phyloP scores from a whole-genome alignment of 345 rosid genomes.

The Brassica incana region DNA sequence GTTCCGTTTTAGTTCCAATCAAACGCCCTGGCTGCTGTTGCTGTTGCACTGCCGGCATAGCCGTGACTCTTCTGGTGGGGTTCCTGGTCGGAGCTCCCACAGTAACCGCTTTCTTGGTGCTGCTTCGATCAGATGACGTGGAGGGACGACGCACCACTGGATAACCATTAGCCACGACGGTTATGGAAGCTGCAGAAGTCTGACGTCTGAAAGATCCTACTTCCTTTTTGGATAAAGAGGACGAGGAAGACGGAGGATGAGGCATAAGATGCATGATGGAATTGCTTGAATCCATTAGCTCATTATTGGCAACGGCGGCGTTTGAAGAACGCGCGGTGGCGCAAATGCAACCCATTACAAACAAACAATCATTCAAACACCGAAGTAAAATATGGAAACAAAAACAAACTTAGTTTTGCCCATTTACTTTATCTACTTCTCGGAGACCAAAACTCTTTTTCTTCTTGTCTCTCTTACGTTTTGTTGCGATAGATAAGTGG shows the following conservation, averaged over 20 bases:
- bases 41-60: slow-evolving; percentile 22
- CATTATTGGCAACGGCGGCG: slow-evolving; percentile 31
- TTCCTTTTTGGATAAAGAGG: slow-evolving; percentile 30
- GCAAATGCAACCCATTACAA: slow-evolving; percentile 43
- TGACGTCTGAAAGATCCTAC: slow-evolving; percentile 21
- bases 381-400: not conserved
- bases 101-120: slow-evolving; percentile 1
- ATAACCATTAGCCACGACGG: slow-evolving; percentile 29
- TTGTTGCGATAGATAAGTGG: slow-evolving; percentile 14
- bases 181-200: slow-evolving; percentile 31
- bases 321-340: slow-evolving; percentile 38
- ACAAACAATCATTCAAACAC: slow-evolving; percentile 24
- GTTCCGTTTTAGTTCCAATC: slow-evolving; percentile 3
- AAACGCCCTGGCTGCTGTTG: slow-evolving; percentile 14
- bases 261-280: slow-evolving; percentile 32
- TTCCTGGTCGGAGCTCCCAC: slow-evolving; percentile 21
- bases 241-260: slow-evolving; percentile 14
- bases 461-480: slow-evolving; percentile 37
- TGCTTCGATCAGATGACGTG: slow-evolving; percentile 31
- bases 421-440: not conserved
- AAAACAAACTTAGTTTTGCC: not conserved
- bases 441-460: slow-evolving; percentile 26
- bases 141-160: slow-evolving; percentile 31
- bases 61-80: slow-evolving; percentile 20
- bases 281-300: slow-evolving; percentile 36